These are phyloP conservation scores for Chamaenerion angustifolium DNA, from an alignment of 345 rosid species.

Conservation along the genomic window DNA sequence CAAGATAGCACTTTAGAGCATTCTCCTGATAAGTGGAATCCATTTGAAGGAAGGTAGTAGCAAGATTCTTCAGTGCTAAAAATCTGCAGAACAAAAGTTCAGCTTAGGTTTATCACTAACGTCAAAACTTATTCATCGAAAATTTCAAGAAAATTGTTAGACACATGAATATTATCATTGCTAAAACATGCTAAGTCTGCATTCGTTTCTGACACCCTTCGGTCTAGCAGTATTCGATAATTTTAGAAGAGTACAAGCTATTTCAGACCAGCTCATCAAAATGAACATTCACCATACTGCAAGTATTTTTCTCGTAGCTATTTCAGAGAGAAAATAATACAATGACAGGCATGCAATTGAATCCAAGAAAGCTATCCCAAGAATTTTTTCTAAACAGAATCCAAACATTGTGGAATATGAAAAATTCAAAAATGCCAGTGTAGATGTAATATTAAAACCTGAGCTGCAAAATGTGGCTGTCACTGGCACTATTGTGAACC, in stretches of 20 bases:
- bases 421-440: neutral
- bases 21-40: constrained; percentile 69
- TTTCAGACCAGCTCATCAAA: no score
- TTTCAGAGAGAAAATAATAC: no score
- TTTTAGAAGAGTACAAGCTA: no score
- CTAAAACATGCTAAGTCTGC: no score
- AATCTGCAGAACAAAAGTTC: constrained; percentile 35
- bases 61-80: constrained; percentile 90
- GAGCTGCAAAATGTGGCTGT: constrained; percentile 74
- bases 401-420: neutral
- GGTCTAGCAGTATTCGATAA: no score
- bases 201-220: no score
- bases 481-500: constrained; percentile 54
- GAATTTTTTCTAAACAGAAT: neutral
- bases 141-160: no score
- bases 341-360: no score
- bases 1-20: constrained; percentile 86
- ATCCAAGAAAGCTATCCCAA: no score
- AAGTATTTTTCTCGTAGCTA: no score
- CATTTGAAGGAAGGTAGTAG: constrained; percentile 78
- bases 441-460: constrained; percentile 30
- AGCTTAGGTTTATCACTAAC: neutral
- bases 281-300: no score
- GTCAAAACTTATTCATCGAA: neutral
- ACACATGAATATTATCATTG: no score